A percentile compares a stretch with the other conserved stretches of the same genome.
Evolutionary conservation across 2,329 filamentous ascomycete genomes (phyloP).

Genomic region (Pseudophaeomoniella oleicola): DNA sequence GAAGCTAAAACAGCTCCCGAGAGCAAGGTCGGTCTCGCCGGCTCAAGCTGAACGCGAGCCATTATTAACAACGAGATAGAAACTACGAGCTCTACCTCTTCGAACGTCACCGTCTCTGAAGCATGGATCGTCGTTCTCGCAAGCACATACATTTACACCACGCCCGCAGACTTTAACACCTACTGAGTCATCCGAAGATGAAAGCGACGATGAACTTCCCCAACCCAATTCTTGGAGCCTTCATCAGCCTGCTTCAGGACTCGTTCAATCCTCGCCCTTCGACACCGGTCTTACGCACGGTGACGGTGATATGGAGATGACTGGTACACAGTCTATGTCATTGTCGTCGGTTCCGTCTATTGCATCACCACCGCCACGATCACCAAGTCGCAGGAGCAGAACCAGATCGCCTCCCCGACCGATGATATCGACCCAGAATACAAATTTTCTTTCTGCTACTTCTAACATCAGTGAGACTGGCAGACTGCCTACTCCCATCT

Average conservation of each 20-base stretch:
- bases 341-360: no score
- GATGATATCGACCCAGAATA: not conserved
- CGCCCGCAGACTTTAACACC: constrained; percentile 17
- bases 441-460: not conserved
- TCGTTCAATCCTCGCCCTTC: constrained; percentile 2
- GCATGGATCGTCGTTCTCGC: constrained; percentile 9
- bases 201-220: constrained; percentile 9
- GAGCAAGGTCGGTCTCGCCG: not conserved
- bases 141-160: constrained; percentile 6
- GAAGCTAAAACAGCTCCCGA: not conserved
- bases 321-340: constrained; percentile 9
- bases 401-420: constrained; percentile 4
- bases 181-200: constrained; percentile 21
- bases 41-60: not conserved
- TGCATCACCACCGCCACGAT: no score
- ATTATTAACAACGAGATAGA: not conserved
- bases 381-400: no score
- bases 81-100: constrained; percentile 12
- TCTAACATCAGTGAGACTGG: constrained; percentile 18
- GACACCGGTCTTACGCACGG: no score
- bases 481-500: constrained; percentile 17
- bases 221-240: constrained; percentile 4
- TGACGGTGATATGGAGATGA: constrained; percentile 18
- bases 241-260: constrained; percentile 2
- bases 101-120: constrained; percentile 13